Percentiles rank a stretch among this genome's conserved stretches.
phyloP scores from a whole-genome alignment of 1,284 basidiomycete genomes.

The Malassezia psittaci region DNA sequence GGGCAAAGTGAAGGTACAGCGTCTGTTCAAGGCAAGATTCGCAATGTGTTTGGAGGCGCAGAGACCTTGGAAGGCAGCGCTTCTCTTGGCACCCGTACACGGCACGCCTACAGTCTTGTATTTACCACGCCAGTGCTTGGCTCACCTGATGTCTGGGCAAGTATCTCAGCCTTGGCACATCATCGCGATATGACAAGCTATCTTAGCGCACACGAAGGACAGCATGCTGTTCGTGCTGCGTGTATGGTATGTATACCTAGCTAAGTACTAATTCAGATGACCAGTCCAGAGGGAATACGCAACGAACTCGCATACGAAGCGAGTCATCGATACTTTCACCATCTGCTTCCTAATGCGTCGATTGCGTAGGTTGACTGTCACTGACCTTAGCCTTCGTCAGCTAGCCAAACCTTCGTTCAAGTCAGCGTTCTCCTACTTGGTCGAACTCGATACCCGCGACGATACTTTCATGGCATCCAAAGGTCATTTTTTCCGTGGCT shows the following conservation, averaged over 20 bases:
- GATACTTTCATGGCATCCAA: slow-evolving; percentile 56
- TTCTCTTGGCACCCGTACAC: slow-evolving; percentile 77
- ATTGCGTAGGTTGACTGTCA: slow-evolving; percentile 19
- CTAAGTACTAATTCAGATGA: slow-evolving; percentile 7
- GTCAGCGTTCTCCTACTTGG: slow-evolving; percentile 71
- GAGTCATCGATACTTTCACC: slow-evolving; percentile 23
- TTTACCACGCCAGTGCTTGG: slow-evolving; percentile 42
- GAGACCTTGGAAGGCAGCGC: slow-evolving; percentile 76
- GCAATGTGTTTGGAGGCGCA: slow-evolving; percentile 80
- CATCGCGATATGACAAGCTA: slow-evolving; percentile 63
- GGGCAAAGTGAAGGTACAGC: slow-evolving; percentile 80
- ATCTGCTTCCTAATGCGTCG: slow-evolving; percentile 28
- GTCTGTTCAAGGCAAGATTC: slow-evolving; percentile 33
- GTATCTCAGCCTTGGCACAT: slow-evolving; percentile 57
- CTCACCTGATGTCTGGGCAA: slow-evolving; percentile 57
- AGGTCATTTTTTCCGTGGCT: slow-evolving; percentile 21
- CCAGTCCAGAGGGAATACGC: slow-evolving; percentile 16
- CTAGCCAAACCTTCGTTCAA: slow-evolving; percentile 69
- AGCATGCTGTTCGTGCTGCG: slow-evolving; percentile 59
- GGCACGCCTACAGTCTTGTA: slow-evolving; percentile 58
- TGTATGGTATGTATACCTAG: slow-evolving; percentile 53
- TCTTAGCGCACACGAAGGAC: slow-evolving; percentile 61
- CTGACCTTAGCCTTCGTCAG: slow-evolving; percentile 60
- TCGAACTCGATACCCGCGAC: slow-evolving; percentile 68
- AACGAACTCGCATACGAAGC: slow-evolving; percentile 42